phyloP scores from a whole-genome alignment of 495 filamentous ascomycete species.

The Penicillium malachiteum region DNA sequence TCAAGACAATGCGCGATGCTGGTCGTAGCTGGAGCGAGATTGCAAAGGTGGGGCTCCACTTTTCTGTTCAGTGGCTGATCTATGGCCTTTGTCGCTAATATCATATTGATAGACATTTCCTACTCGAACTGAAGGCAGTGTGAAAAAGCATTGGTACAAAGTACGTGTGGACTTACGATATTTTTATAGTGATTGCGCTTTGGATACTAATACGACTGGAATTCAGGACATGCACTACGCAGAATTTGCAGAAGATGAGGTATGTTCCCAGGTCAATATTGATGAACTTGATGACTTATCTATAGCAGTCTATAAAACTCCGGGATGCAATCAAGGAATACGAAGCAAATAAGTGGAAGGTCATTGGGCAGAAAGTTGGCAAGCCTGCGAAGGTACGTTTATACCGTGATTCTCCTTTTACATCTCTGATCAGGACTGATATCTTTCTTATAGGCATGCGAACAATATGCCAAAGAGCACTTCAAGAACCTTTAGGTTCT shows the following conservation, averaged over 20 bases:
- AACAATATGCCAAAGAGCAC: constrained; percentile 97
- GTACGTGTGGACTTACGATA: constrained; percentile 41
- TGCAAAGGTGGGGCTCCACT: constrained; percentile 66
- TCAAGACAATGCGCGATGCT: constrained; percentile 91
- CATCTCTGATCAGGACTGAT: constrained; percentile 7
- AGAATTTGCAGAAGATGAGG: constrained; percentile 97
- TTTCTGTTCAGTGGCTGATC: background rate
- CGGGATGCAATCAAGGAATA: constrained; percentile 97
- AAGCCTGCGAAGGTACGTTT: constrained; percentile 87
- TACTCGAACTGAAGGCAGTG: constrained; percentile 88
- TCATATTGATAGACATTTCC: constrained; percentile 71
- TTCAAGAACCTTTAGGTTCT: constrained; percentile 57
- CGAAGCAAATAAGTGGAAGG: constrained; percentile 97
- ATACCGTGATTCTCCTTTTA: constrained; percentile 1
- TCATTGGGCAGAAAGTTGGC: constrained; percentile 91
- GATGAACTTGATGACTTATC: constrained; percentile 1
- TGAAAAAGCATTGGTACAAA: constrained; percentile 99
- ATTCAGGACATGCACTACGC: constrained; percentile 96
- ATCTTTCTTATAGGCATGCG: constrained; percentile 68
- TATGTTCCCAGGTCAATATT: constrained; percentile 39
- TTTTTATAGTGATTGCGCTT: background rate
- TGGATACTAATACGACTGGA: background rate
- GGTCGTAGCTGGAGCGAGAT: constrained; percentile 97
- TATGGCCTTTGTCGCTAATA: background rate
- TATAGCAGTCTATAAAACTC: constrained; percentile 71